These are phyloP conservation scores for Phytopythium aichiense DNA, from an alignment of 352 stramenopile species.

Conservation along the genomic window DNA sequence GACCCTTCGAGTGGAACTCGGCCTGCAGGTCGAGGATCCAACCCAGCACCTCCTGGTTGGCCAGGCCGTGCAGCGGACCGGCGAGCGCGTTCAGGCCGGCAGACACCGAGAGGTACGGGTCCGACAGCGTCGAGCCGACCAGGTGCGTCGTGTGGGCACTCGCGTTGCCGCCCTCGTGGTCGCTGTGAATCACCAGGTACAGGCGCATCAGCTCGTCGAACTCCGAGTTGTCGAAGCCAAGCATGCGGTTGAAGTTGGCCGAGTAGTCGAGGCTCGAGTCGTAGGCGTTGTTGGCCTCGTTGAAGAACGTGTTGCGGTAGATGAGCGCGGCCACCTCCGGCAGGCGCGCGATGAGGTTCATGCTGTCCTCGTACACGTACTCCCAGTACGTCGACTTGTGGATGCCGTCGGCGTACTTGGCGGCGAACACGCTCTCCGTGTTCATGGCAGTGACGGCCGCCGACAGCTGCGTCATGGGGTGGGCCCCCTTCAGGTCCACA, in stretches of 20 bases:
- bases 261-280: constrained; percentile 97
- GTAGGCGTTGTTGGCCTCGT: constrained; percentile 90
- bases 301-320: constrained; percentile 99
- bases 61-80: constrained; percentile 97
- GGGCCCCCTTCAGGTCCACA: constrained; percentile 95
- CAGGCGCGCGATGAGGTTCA: constrained; percentile 97
- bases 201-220: constrained; percentile 99
- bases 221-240: constrained; percentile 94
- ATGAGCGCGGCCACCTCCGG: constrained; percentile 97
- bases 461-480: constrained; percentile 99
- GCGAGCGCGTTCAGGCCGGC: constrained; percentile 97
- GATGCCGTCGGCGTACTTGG: constrained; percentile 95
- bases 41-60: constrained; percentile 98
- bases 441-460: constrained; percentile 93
- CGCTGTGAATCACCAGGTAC: constrained; percentile 99
- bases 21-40: constrained; percentile 94
- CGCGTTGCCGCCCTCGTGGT: constrained; percentile 99
- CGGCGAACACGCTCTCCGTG: constrained; percentile 95
- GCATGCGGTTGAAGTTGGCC: constrained; percentile 98
- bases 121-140: constrained; percentile 95
- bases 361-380: constrained; percentile 97
- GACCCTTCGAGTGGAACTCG: constrained; percentile 95
- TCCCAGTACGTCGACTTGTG: constrained; percentile 99
- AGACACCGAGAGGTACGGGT: constrained; percentile 97
- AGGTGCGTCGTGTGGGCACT: constrained; percentile 98